Base-by-base conservation (phyloP, 768 basidiomycete species). In the Daedaleopsis sinensis region DNA sequence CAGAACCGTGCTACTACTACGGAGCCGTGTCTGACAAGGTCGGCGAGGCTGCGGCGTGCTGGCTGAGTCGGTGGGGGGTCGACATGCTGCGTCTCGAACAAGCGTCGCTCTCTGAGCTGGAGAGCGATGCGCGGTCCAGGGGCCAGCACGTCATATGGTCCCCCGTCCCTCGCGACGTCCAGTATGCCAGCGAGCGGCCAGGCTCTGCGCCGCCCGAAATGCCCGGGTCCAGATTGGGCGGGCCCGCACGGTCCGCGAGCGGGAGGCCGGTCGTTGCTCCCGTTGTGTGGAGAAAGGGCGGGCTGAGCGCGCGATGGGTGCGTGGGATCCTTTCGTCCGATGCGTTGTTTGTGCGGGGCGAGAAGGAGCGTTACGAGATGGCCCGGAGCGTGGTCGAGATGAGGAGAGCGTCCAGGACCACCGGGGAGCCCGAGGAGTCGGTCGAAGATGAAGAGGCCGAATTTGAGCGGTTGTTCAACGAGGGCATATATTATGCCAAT, bases 11-110 rank as follows among this genome's bases (percentile, higher is more conserved):
- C 38, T 90, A 87, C 67, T 82, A 87, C 69, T 96, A 97, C 68
- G 95, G 94, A n/a, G 81, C 85, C n/a, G 80, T 94, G 11, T 91
- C 91, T 0, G 86, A 94, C 74, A 96, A 93, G 77, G 92, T 97
- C 58, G 95, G 95, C 13, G 94, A 96, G 74, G 89, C 93, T 0
- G 89, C 89, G 66, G 84, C 84, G 2, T 93, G 90, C 72, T 98
- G 94, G 94, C 78, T 97, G 18, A 82, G 88, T 1, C 80, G 92
- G 47, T 98, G 95, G 95, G 92, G 88, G 0, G 71, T 76, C 13
- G 94, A 97, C 70, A 80, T 96, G 63, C 80, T 96, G n/a, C 68
- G 70, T 10, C 79, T 82, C 36, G 91, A 86, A 65, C 74, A 73
- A 44, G 64, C 11, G 46, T 62, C 42, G 18, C n/a, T 13, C 21